Evolutionary conservation across 768 basidiomycete genomes (phyloP), one percentile per base, ranked within the genome.

Genomic region (Dentipellis sp.): DNA sequence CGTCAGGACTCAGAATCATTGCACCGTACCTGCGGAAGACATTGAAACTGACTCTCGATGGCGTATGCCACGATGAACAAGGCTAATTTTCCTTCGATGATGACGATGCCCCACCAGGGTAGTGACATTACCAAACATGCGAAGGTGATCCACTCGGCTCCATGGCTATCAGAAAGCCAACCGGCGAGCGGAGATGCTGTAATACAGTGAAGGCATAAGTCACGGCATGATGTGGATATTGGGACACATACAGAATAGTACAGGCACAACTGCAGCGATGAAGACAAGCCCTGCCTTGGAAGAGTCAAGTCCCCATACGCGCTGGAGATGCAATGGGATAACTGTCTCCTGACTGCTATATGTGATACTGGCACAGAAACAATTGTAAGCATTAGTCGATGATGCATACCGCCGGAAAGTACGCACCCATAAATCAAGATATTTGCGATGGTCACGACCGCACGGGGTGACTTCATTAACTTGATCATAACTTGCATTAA

Each of bases 91-190:
- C 66, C 62, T 42, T 72, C 61, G 37, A 89, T 67, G 50, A 76
- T 72, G 61, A 88, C 62, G 4, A 83, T 61, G 14, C 74, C 68
- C 75, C 78, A 84, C 82, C 85, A 89, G 0, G 88, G 88, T 6
- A 86, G 47, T 1, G 83, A 66, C 10, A 83, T 66, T 2, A 80
- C 2, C 29, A 86, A 63, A 52, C 73, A 79, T 10, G 73, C 53
- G 45, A 74, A 60, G 1, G 80, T 74, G 38, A 82, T 71, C 72
- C 77, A 83, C 58, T 80, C 80, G 1, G 83, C 58, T 9, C 86
- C 86, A 10, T 70, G 63, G 50, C 71, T 73, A 65, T 91, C 88
- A 2, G 77, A 67, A 17, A 76, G 67, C 66, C 74, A 79, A 1
- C 88, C 88, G n/a, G 79, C 65, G 1, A 86, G 21, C 1, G 83